Percentiles rank a stretch among this genome's conserved stretches.
Evolutionary conservation across 2,329 filamentous ascomycete genomes (phyloP).

Genomic region (Aspergillus arachidicola): DNA sequence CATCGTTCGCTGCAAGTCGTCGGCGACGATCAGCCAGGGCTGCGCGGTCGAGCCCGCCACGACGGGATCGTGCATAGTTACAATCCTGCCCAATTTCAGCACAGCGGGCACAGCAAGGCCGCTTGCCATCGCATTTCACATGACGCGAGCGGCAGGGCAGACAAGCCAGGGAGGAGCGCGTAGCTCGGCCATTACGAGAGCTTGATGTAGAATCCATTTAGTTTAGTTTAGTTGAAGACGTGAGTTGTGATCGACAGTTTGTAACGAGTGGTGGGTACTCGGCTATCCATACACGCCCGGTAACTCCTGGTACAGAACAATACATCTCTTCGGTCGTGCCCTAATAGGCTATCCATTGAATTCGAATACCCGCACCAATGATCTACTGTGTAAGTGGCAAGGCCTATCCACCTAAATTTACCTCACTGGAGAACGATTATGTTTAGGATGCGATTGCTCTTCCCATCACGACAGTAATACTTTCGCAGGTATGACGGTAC

Average conservation of each 20-base stretch:
- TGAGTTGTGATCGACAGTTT: background rate
- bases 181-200: conserved; percentile 11
- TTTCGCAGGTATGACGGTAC: too few species aligned
- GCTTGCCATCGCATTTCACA: conserved; percentile 52
- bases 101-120: conserved; percentile 49
- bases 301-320: too few species aligned
- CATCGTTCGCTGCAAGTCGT: conserved; percentile 11
- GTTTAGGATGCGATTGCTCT: too few species aligned
- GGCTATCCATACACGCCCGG: too few species aligned
- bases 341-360: too few species aligned
- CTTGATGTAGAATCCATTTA: background rate
- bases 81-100: conserved; percentile 46
- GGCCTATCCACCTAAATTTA: too few species aligned
- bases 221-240: too few species aligned
- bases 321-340: too few species aligned
- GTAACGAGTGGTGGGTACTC: background rate
- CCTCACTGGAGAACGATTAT: too few species aligned
- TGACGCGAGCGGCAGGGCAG: conserved; percentile 42
- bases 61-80: conserved; percentile 52
- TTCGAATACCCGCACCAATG: too few species aligned
- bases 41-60: conserved; percentile 39
- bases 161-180: conserved; percentile 31
- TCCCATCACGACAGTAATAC: too few species aligned
- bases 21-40: conserved; percentile 27
- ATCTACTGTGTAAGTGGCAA: too few species aligned